Conservation (phyloP, 352 stramenopile genomes). For the Elongisporangium prolatum region DNA sequence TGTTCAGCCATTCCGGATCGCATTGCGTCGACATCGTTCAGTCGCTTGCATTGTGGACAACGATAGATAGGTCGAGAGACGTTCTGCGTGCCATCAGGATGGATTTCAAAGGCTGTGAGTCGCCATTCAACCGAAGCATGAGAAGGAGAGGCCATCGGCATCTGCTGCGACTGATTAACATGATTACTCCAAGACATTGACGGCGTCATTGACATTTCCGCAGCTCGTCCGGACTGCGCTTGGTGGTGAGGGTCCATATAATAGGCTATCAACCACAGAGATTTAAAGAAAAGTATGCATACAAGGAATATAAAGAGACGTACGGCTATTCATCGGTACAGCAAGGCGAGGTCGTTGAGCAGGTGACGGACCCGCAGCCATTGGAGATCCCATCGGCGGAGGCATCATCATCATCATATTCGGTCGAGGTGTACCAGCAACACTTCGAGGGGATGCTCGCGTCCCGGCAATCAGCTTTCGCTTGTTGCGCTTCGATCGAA, state of each 20-base stretch:
- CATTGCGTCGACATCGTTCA: conserved; percentile 73
- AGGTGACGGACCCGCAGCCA: conserved; percentile 2
- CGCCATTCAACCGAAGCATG: conserved; percentile 55
- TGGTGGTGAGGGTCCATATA: conserved; percentile 3
- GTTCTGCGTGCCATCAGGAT: conserved; percentile 63
- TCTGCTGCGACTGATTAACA: conserved; percentile 11
- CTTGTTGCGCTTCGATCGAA: conserved; percentile 95
- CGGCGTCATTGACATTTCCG: conserved; percentile 8
- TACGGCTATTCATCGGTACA: conserved; percentile 14
- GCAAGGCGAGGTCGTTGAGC: conserved; percentile 2
- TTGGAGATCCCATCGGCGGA: conserved; percentile 12
- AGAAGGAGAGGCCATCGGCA: conserved; percentile 13
- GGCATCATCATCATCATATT: conserved; percentile 27
- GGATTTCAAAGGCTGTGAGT: conserved; percentile 76
- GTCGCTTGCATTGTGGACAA: conserved; percentile 55
- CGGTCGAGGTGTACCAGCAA: conserved; percentile 27
- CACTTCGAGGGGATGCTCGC: conserved; percentile 32
- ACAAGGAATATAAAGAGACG: not conserved
- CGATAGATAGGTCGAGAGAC: conserved; percentile 71
- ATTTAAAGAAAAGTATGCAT: too few relatives aligned
- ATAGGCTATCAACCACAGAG: conserved; percentile 1
- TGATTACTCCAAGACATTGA: conserved; percentile 8
- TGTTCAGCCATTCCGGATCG: conserved; percentile 53
- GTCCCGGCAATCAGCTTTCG: conserved; percentile 56
- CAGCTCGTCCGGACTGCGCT: conserved; percentile 4